Percentiles rank a stretch among this genome's conserved stretches.
phyloP scores from a whole-genome alignment of 192 early-diverging fungal genomes.

The Obelidium mucronatum region DNA sequence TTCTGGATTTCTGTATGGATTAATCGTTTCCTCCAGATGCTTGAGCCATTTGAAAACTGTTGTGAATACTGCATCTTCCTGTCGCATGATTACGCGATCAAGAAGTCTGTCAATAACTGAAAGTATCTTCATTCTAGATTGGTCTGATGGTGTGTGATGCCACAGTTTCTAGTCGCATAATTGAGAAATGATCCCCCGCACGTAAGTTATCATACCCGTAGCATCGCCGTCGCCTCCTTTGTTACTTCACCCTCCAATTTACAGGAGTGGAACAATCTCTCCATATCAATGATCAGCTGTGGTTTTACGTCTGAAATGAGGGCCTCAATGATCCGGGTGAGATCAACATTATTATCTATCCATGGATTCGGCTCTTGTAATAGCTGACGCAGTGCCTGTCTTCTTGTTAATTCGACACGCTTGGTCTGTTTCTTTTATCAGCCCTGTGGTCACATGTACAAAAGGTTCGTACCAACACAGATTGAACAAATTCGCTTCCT shows the following conservation, averaged over 20 bases:
- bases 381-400: slow-evolving; percentile 33
- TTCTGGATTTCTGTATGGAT: slow-evolving; percentile 29
- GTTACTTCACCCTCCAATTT: slow-evolving; percentile 42
- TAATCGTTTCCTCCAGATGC: slow-evolving; percentile 44
- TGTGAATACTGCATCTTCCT: slow-evolving; percentile 39
- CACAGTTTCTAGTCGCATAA: slow-evolving; percentile 23
- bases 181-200: background rate
- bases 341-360: slow-evolving; percentile 38
- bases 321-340: slow-evolving; percentile 19
- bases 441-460: background rate
- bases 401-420: slow-evolving; percentile 30
- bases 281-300: slow-evolving; percentile 42
- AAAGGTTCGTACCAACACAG: slow-evolving; percentile 33
- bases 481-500: slow-evolving; percentile 37
- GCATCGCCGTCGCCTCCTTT: slow-evolving; percentile 36
- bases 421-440: slow-evolving; percentile 26
- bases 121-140: slow-evolving; percentile 36
- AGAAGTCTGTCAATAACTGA: slow-evolving; percentile 44
- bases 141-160: slow-evolving; percentile 38
- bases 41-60: slow-evolving; percentile 44
- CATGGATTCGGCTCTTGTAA: slow-evolving; percentile 40
- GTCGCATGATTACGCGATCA: slow-evolving; percentile 39
- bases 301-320: slow-evolving; percentile 36
- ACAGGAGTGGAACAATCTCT: slow-evolving; percentile 52
- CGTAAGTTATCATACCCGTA: slow-evolving; percentile 18